Evolutionary conservation across 2,329 filamentous ascomycete genomes (phyloP), one percentile per base, ranked within the genome.

Genomic region (Coniochaeta prunicola): DNA sequence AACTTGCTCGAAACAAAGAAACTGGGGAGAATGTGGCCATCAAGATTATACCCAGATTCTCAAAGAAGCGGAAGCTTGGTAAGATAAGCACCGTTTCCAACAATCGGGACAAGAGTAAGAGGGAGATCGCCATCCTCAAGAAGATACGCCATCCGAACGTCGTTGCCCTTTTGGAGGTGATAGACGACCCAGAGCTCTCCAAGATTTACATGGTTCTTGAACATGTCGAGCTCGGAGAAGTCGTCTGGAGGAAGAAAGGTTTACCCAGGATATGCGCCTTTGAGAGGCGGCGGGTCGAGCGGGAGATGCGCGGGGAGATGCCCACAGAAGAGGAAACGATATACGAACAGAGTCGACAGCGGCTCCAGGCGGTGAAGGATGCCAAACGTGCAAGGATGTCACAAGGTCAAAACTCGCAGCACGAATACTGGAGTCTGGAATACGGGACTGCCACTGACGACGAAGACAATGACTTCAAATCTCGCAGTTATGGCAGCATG

Each of bases 171-270:
- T 83, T 97, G 63, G 94, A 99, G 75, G 92, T 99, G 68, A 97
- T 99, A 67, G 94, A 99, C 71, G 94, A 99, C 70, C 93, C 93
- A 1, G 91, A 92, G 67, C 85, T 92, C 60, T 94, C 96, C 76
- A 99, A 99, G 76, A 96, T 99, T 62, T 99, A 99, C 76, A 93
- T 99, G 76, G 91, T 97, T 21, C 82, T 99, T 48, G 94, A 99
- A 73, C 93, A 93, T 73, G 92, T 97, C 59, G 91, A 97, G 70
- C 83, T 93, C 42, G 93, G 94, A 57, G 94, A 99, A 74, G 91
- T 99, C 59, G 83, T 91, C 54, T 99, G 94, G 94, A 86, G 94
- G 58, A 93, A 89, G 71, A 91, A 92, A 74, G 93, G 91, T 6
- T 80, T 92, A 7, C 89, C 88, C 59, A 89, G 92, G 67, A 89